Conservation (phyloP, 2,329 filamentous ascomycete species). For the Trichophyton mentagrophytes region DNA sequence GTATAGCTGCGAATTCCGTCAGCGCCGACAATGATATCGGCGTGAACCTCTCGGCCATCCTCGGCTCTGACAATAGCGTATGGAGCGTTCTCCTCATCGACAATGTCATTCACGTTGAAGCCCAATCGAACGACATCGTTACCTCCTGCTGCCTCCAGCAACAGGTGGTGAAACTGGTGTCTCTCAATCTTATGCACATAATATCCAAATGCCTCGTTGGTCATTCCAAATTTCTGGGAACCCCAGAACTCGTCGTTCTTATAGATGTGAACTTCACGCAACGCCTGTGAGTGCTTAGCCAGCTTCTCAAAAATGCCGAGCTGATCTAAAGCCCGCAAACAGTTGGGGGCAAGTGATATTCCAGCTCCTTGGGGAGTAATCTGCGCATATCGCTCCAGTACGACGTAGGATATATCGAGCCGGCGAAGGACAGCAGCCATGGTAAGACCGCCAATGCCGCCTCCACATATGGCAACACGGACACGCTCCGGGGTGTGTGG, state of each 20-base stretch:
- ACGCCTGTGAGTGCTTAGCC: constrained; percentile 1
- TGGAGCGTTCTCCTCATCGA: constrained; percentile 4
- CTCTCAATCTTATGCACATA: constrained; percentile 7
- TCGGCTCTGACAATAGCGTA: constrained; percentile 6
- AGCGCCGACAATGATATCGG: constrained; percentile 8
- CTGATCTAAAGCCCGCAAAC: constrained; percentile 7
- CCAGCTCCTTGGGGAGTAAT: constrained; percentile 9
- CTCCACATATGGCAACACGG: constrained; percentile 6
- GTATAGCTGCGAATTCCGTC: constrained; percentile 9
- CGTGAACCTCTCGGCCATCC: constrained; percentile 6
- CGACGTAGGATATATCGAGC: constrained; percentile 6
- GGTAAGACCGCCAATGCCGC: constrained; percentile 8
- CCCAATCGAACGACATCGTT: constrained; percentile 5
- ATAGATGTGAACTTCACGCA: constrained; percentile 6
- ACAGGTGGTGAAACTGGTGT: constrained; percentile 8
- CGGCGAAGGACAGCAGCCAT: constrained; percentile 5
- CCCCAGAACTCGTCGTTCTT: constrained; percentile 7
- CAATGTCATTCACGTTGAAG: constrained; percentile 6
- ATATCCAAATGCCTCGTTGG: constrained; percentile 7
- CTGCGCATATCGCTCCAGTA: constrained; percentile 6
- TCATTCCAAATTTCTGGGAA: constrained; percentile 5
- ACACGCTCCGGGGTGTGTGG: constrained; percentile 2
- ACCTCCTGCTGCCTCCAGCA: constrained; percentile 7
- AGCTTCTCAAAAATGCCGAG: constrained; percentile 7
- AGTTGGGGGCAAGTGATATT: constrained; percentile 9